Evolutionary conservation across 148 eudicot genomes (phyloP).

Genomic region (Beta vulgaris): DNA sequence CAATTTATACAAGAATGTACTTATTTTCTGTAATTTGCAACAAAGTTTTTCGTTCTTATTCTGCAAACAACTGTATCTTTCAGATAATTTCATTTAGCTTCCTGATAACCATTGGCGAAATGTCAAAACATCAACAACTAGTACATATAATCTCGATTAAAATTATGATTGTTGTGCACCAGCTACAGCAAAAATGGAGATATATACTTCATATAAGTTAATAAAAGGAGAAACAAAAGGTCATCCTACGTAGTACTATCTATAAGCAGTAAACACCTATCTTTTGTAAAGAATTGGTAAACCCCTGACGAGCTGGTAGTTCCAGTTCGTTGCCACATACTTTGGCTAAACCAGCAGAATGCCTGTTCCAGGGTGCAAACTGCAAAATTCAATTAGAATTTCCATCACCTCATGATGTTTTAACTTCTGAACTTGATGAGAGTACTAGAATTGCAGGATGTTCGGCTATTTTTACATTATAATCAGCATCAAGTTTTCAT

Average conservation of each 20-base stretch:
- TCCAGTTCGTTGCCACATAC: not conserved
- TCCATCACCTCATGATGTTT: not conserved
- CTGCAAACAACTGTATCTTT: no score
- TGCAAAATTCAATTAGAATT: not conserved
- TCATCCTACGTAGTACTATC: not conserved
- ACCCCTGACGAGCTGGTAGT: not conserved
- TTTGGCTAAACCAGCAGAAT: not conserved
- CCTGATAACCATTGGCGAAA: not conserved
- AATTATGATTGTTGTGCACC: not conserved
- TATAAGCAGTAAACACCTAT: not conserved
- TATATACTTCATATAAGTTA: no score
- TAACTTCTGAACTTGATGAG: not conserved
- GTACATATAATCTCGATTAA: not conserved
- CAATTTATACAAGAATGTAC: conserved; percentile 29
- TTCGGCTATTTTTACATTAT: not conserved
- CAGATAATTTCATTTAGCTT: not conserved
- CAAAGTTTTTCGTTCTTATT: not conserved
- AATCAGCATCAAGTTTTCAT: not conserved
- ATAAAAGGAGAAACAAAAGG: not conserved
- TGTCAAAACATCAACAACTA: not conserved
- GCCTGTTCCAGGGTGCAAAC: not conserved
- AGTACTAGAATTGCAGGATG: not conserved
- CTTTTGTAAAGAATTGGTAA: not conserved
- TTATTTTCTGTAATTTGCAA: conserved; percentile 1
- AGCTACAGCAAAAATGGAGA: not conserved